Evolutionary conservation across 2,329 filamentous ascomycete species (phyloP), one percentile per base, ranked within the genome.

Genomic region (Venturia effusa): DNA sequence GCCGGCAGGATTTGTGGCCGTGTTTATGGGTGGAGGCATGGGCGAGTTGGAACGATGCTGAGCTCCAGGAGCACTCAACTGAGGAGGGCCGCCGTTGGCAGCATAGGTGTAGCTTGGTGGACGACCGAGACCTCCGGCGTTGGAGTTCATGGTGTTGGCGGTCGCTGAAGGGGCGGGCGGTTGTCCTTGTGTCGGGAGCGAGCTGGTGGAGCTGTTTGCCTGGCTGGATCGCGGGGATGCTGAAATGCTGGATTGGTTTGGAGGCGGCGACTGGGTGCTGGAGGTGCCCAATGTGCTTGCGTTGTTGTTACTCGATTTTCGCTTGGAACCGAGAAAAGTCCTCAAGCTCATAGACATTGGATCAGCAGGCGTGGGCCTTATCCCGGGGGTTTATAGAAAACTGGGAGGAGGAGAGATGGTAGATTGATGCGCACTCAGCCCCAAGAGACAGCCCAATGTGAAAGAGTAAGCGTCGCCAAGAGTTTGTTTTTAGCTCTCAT

Each of bases 81-180:
- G 71, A 61, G 40, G 40, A 30, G 27, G n/a, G n/a, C n/a, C 61
- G 66, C 71, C 73, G 63, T 74, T 71, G 2, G 72, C 71, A 59
- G 79, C 79, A 70, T 84, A 84, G 65, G 83, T 81, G 73, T 88
- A 88, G 71, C 83, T 86, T 54, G 85, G 85, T 69, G 85, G 85
- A 66, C 84, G 81, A 68, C 83, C 84, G 68, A 83, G 77, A 57
- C 51, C 51, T 57, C 27, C 27, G 67, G 81, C 80, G 67, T 76
- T 77, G 61, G 72, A 75, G 71, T 84, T 86, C 80, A 85, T 85
- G 68, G 24, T 48, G 41, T 34, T 40, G 4, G 3, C 6, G 32
- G 4, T 40, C 6, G 30, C 51, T 39, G 61, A 3, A 32, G 61
- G 61, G 15, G 30, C 30, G 43, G 61, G 61, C 13, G 27, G 30